Percentiles rank a stretch among this genome's conserved stretches.
Evolutionary conservation across 2,329 filamentous ascomycete genomes (phyloP).

Genomic region (Fusarium nelsonii): DNA sequence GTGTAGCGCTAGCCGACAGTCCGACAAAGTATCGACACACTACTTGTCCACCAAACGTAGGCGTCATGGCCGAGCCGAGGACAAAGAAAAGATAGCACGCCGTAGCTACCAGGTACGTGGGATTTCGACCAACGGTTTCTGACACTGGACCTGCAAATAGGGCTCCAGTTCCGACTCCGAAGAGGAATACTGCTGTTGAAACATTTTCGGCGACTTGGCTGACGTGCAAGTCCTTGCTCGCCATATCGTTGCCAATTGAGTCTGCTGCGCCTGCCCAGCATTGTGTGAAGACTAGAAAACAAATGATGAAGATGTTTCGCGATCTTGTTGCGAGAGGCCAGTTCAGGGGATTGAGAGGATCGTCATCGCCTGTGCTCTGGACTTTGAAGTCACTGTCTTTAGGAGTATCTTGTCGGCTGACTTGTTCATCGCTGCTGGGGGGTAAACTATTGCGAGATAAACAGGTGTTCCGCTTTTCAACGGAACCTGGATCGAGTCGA

Average conservation of each 20-base stretch:
- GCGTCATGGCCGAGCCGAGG: not conserved
- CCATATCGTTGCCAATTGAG: conserved; percentile 61
- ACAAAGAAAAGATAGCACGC: not conserved
- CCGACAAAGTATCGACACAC: conserved; percentile 6
- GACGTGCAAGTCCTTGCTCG: conserved; percentile 59
- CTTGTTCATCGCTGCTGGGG: not conserved
- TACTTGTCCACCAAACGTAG: conserved; percentile 10
- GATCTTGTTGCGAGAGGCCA: conserved; percentile 50
- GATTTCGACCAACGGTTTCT: conserved; percentile 53
- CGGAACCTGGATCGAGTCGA: not conserved
- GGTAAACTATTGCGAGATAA: not conserved
- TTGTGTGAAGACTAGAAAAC: conserved; percentile 57
- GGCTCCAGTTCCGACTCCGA: conserved; percentile 53
- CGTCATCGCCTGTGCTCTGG: conserved; percentile 33
- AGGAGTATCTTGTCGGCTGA: not conserved
- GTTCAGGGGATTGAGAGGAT: conserved; percentile 58
- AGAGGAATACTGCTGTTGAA: conserved; percentile 54
- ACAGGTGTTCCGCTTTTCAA: not conserved
- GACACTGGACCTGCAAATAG: conserved; percentile 54
- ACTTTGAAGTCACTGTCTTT: not conserved
- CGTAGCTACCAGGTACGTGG: conserved; percentile 49
- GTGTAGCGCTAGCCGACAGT: conserved; percentile 6
- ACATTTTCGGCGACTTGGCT: conserved; percentile 63
- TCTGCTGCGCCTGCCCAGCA: conserved; percentile 60
- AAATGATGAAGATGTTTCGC: conserved; percentile 52